Evolutionary conservation across 2,329 filamentous ascomycete species (phyloP).

Genomic region (Fusarium mangiferae): DNA sequence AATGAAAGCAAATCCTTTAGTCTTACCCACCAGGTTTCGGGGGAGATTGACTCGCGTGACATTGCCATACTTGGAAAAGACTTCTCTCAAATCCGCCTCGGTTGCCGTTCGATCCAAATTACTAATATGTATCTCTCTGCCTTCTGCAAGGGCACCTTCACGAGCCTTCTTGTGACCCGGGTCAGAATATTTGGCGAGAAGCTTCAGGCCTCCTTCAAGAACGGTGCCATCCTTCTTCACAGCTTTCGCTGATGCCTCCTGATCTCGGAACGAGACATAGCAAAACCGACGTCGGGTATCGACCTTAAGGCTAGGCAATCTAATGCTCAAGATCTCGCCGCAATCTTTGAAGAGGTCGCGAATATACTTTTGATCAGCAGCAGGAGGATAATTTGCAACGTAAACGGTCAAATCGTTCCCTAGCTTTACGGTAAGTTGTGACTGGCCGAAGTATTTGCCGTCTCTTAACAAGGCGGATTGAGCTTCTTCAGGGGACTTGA

Average conservation of each 20-base stretch:
- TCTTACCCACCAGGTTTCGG: slow-evolving; percentile 72
- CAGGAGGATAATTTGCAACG: slow-evolving; percentile 88
- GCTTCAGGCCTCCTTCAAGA: slow-evolving; percentile 73
- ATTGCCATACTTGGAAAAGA: slow-evolving; percentile 80
- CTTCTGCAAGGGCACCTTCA: slow-evolving; percentile 84
- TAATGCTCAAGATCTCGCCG: slow-evolving; percentile 84
- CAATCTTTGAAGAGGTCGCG: slow-evolving; percentile 75
- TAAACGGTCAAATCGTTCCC: slow-evolving; percentile 86
- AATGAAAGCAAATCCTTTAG: slow-evolving; percentile 83
- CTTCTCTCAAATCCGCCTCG: slow-evolving; percentile 74
- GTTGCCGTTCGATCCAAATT: slow-evolving; percentile 71
- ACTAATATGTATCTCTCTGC: slow-evolving; percentile 83
- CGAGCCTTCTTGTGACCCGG: slow-evolving; percentile 81
- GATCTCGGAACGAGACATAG: slow-evolving; percentile 87
- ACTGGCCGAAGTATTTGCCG: slow-evolving; percentile 79
- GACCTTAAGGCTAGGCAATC: slow-evolving; percentile 90
- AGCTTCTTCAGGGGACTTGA: slow-evolving; percentile 82
- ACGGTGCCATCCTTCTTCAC: slow-evolving; percentile 76
- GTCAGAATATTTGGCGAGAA: slow-evolving; percentile 86
- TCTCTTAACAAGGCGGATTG: slow-evolving; percentile 83
- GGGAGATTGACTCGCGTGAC: slow-evolving; percentile 79
- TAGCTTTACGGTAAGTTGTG: slow-evolving; percentile 77
- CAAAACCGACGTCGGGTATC: slow-evolving; percentile 93
- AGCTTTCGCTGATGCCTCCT: slow-evolving; percentile 75
- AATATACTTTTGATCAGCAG: slow-evolving; percentile 77